These are phyloP conservation scores for Fagopyrum homotropicum DNA, from an alignment of 148 eudicot genomes.

Conservation along the genomic window DNA sequence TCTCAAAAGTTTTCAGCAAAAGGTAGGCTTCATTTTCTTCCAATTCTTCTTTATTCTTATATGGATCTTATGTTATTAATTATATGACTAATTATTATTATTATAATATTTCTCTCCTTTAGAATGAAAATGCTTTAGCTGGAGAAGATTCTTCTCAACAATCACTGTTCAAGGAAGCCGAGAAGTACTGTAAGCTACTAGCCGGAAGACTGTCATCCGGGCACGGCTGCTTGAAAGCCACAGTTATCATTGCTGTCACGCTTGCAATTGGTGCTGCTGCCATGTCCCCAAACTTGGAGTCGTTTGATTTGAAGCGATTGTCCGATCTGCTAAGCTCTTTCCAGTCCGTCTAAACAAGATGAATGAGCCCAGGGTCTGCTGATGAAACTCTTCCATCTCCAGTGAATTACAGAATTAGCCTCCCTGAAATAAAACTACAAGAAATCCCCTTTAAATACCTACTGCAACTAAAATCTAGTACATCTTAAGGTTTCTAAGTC, in stretches of 20 bases:
- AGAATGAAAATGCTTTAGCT: constrained; percentile 59
- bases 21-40: constrained; percentile 32
- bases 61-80: neutral
- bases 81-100: neutral
- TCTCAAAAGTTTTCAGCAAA: constrained; percentile 51
- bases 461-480: constrained; percentile 5
- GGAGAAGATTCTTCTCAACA: constrained; percentile 36
- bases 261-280: constrained; percentile 47
- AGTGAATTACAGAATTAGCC: neutral
- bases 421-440: constrained; percentile 1
- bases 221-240: constrained; percentile 49
- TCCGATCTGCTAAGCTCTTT: constrained; percentile 46
- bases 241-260: constrained; percentile 29
- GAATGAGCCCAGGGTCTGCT: neutral
- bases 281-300: constrained; percentile 38
- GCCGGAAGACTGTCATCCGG: constrained; percentile 60
- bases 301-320: constrained; percentile 45
- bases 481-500: neutral
- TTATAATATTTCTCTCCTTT: neutral
- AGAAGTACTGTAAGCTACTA: constrained; percentile 57
- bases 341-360: constrained; percentile 27
- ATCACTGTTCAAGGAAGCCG: constrained; percentile 44
- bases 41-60: neutral
- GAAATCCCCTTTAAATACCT: neutral
- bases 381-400: neutral